phyloP scores from a whole-genome alignment of 306 rosid species.

The Bauhinia variegata region DNA sequence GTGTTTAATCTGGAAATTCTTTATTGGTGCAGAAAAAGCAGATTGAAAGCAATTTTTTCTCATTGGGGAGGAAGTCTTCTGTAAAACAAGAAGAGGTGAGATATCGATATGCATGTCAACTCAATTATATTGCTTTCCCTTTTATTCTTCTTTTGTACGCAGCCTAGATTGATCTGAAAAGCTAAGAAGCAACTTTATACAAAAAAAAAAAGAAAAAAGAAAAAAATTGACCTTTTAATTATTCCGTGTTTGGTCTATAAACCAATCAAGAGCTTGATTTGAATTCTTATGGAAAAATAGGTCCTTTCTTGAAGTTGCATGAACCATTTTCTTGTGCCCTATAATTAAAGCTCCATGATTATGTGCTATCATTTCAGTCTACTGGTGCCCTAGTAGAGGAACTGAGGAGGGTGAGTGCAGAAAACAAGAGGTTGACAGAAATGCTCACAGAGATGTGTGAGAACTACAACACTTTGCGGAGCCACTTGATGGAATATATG shows the following conservation, averaged over 20 bases:
- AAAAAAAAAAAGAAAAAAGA: too few species aligned
- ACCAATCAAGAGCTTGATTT: background rate
- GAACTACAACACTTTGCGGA: slow-evolving; percentile 70
- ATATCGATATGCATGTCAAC: background rate
- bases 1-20: slow-evolving; percentile 16
- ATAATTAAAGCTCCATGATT: slow-evolving; percentile 1
- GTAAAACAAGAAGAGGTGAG: slow-evolving; percentile 74
- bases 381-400: slow-evolving; percentile 66
- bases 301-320: background rate
- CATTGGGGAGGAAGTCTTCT: slow-evolving; percentile 55
- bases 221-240: too few species aligned
- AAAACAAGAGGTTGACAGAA: slow-evolving; percentile 83
- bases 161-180: background rate
- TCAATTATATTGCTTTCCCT: too few species aligned
- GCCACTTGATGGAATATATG: slow-evolving; percentile 67
- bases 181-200: too few species aligned
- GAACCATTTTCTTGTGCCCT: background rate
- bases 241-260: too few species aligned
- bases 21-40: slow-evolving; percentile 56
- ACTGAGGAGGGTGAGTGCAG: slow-evolving; percentile 76
- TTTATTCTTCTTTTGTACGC: background rate
- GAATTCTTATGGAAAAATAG: background rate
- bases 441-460: slow-evolving; percentile 83
- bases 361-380: slow-evolving; percentile 48
- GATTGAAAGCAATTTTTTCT: slow-evolving; percentile 55